These are phyloP conservation scores for Podosphaera fusca DNA, from an alignment of 2,329 filamentous ascomycete species.

Conservation along the genomic window DNA sequence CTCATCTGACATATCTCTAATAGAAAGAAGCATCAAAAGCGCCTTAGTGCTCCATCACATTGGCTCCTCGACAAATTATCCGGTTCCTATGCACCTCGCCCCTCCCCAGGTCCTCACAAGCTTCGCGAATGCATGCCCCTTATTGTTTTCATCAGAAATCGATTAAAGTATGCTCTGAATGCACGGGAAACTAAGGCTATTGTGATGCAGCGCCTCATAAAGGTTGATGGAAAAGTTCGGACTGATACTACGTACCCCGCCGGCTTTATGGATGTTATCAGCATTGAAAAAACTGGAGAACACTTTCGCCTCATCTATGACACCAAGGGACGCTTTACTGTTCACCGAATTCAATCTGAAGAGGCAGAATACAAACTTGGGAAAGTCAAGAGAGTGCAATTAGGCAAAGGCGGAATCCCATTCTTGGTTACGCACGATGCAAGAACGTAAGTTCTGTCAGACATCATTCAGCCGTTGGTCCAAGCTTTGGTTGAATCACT, in stretches of 20 bases:
- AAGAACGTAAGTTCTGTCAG: constrained; percentile 95
- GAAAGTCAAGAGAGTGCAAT: constrained; percentile 99
- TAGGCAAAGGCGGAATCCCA: constrained; percentile 99
- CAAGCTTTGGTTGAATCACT: constrained; percentile 66
- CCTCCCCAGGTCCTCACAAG: constrained; percentile 88
- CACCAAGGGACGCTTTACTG: constrained; percentile 99
- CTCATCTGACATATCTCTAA: constrained; percentile 7
- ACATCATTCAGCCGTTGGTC: constrained; percentile 99
- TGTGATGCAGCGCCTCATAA: constrained; percentile 98
- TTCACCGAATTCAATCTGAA: constrained; percentile 96
- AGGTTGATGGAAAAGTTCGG: constrained; percentile 99
- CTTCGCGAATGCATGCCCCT: constrained; percentile 95
- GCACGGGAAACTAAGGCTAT: constrained; percentile 92
- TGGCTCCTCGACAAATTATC: constrained; percentile 99
- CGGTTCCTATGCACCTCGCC: constrained; percentile 56
- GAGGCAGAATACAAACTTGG: constrained; percentile 99
- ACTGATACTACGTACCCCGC: constrained; percentile 94
- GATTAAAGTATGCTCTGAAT: constrained; percentile 99
- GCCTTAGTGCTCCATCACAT: constrained; percentile 94
- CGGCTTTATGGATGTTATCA: constrained; percentile 99
- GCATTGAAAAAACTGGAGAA: constrained; percentile 99
- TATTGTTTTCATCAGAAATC: constrained; percentile 92
- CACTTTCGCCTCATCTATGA: constrained; percentile 99
- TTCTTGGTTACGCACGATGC: constrained; percentile 99
- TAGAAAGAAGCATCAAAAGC: constrained; percentile 99